Percentiles rank a stretch among this genome's conserved stretches.
phyloP scores from a whole-genome alignment of 2,329 filamentous ascomycete species.

The Colletotrichum sp. region DNA sequence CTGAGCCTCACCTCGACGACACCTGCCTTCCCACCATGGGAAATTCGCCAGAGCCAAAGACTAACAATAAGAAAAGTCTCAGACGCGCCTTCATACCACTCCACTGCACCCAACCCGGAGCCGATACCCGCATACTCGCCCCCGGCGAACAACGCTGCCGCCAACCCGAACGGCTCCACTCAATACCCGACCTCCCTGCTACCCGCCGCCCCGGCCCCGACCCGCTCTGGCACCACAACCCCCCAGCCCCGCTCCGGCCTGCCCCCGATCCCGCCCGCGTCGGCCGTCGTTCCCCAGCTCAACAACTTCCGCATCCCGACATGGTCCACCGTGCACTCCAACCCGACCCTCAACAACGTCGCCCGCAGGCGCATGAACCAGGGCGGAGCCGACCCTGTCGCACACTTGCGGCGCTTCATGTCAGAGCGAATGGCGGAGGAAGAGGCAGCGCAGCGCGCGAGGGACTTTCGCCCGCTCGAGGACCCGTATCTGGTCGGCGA shows the following conservation, averaged over 20 bases:
- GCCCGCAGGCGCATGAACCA: constrained; percentile 63
- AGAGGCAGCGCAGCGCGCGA: constrained; percentile 27
- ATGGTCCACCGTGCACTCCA: constrained; percentile 61
- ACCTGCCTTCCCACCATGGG: neutral
- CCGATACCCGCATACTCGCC: constrained; percentile 58
- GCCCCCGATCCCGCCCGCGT: constrained; percentile 51
- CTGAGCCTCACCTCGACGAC: neutral
- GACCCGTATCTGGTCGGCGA: constrained; percentile 73
- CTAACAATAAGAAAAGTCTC: constrained; percentile 51
- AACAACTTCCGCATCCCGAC: constrained; percentile 61
- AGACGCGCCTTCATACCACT: constrained; percentile 69
- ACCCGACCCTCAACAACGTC: constrained; percentile 67
- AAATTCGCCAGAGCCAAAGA: neutral
- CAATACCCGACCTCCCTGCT: constrained; percentile 20
- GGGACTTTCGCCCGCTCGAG: constrained; percentile 56
- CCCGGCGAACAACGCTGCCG: constrained; percentile 24
- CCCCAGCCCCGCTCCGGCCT: constrained; percentile 44
- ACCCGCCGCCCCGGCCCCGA: constrained; percentile 22
- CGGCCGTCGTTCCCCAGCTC: constrained; percentile 38
- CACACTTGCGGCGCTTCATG: constrained; percentile 33
- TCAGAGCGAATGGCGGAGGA: constrained; percentile 43
- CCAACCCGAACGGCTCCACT: constrained; percentile 19
- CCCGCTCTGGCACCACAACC: constrained; percentile 27
- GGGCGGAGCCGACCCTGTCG: constrained; percentile 29
- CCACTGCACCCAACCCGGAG: constrained; percentile 52